These are phyloP conservation scores for Myxozyma geophila DNA, from an alignment of 805 yeast genomes.

Conservation along the genomic window DNA sequence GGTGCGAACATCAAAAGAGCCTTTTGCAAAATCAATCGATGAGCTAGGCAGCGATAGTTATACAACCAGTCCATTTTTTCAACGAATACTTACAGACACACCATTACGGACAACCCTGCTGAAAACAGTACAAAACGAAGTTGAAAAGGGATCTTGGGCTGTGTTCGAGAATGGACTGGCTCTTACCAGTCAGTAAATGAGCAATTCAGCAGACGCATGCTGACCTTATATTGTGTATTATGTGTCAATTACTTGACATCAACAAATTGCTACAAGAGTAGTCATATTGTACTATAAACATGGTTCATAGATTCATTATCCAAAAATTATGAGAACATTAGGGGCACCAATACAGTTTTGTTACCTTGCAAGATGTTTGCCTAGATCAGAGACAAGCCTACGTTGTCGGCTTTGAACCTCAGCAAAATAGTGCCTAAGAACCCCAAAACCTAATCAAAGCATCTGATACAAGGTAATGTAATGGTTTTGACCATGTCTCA, in stretches of 20 bases:
- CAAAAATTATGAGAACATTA: not conserved
- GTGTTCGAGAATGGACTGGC: not conserved
- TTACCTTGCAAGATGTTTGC: not conserved
- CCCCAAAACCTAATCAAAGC: constrained; percentile 5
- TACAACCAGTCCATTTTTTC: not conserved
- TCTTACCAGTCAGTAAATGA: not conserved
- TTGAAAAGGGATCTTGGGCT: constrained; percentile 7
- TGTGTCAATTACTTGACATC: not conserved
- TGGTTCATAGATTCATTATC: constrained; percentile 9
- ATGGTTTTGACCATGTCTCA: not conserved
- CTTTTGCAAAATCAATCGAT: constrained; percentile 17
- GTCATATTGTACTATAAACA: constrained; percentile 2
- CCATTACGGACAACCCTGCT: not conserved
- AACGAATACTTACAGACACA: not conserved
- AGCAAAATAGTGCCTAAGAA: not conserved
- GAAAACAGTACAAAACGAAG: constrained; percentile 4
- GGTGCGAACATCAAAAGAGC: constrained; percentile 14
- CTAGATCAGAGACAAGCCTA: constrained; percentile 13
- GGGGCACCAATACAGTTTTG: not conserved
- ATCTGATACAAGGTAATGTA: not conserved
- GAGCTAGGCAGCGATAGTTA: not conserved
- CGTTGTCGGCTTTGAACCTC: constrained; percentile 12
- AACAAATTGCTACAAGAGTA: not conserved
- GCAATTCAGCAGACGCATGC: not conserved
- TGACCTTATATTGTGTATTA: not conserved